Conservation (phyloP, 306 rosid genomes). For the Corylus americana region DNA sequence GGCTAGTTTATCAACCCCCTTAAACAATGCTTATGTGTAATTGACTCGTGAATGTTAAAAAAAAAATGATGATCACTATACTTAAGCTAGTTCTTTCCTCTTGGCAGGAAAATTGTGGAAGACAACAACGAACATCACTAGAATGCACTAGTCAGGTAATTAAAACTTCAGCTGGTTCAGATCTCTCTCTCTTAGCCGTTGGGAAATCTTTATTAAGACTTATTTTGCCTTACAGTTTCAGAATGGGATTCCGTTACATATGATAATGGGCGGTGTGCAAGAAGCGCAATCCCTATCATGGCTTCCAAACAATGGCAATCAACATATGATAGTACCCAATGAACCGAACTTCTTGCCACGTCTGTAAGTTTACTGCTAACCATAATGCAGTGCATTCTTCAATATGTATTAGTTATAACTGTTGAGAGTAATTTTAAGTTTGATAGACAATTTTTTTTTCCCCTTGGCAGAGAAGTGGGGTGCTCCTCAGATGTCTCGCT, state of each 20-base stretch:
- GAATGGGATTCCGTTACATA: constrained; percentile 54
- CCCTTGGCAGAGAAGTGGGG: constrained; percentile 50
- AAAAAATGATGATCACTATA: constrained; percentile 7
- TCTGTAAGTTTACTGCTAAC: constrained; percentile 45
- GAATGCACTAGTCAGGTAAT: constrained; percentile 58
- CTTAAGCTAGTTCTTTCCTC: constrained; percentile 9
- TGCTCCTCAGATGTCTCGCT: constrained; percentile 50
- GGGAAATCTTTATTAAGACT: constrained; percentile 10
- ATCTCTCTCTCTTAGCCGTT: not conserved
- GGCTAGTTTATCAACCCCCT: not conserved
- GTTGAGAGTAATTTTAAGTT: not conserved
- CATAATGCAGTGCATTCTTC: not conserved
- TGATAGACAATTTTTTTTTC: constrained; percentile 19
- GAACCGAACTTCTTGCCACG: constrained; percentile 52
- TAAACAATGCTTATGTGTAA: not conserved
- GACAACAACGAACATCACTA: constrained; percentile 53
- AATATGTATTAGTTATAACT: not conserved
- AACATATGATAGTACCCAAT: constrained; percentile 42
- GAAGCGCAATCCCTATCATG: constrained; percentile 66
- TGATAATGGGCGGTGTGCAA: constrained; percentile 57
- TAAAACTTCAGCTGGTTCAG: not conserved
- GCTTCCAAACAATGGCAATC: constrained; percentile 54
- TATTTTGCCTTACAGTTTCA: constrained; percentile 47
- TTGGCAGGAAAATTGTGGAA: constrained; percentile 60
- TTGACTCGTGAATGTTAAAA: not conserved